A percentile compares a stretch with the other conserved stretches of the same genome.
phyloP scores from a whole-genome alignment of 371 early-diverging fungal genomes.

The Zancudomyces culisetae region DNA sequence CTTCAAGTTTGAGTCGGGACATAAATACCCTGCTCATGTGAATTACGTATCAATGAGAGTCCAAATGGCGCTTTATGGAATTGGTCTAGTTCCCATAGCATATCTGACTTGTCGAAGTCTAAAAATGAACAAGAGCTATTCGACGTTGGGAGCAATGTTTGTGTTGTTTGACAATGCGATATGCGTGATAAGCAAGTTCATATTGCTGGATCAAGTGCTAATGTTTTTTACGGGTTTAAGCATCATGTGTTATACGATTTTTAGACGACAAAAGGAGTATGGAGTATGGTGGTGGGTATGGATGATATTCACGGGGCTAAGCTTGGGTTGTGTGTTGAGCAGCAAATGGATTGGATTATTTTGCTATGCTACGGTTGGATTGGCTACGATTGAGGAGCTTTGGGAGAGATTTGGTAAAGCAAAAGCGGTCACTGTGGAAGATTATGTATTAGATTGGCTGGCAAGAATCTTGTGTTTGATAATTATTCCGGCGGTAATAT shows the following conservation, averaged over 20 bases:
- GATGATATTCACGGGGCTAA: slow-evolving; percentile 73
- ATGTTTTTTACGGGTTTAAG: slow-evolving; percentile 77
- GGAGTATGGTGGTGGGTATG: slow-evolving; percentile 72
- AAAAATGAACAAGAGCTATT: slow-evolving; percentile 34
- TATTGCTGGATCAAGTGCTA: slow-evolving; percentile 95
- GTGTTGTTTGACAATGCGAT: slow-evolving; percentile 76
- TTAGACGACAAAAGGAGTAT: slow-evolving; percentile 54
- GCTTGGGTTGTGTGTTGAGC: slow-evolving; percentile 76
- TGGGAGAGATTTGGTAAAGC: slow-evolving; percentile 83
- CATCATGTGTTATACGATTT: slow-evolving; percentile 51
- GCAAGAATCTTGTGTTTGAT: slow-evolving; percentile 68
- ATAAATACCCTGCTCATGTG: slow-evolving; percentile 59
- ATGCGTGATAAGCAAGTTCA: slow-evolving; percentile 80
- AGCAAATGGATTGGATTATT: slow-evolving; percentile 99
- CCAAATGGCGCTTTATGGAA: slow-evolving; percentile 79
- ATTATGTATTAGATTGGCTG: slow-evolving; percentile 49
- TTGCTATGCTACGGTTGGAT: slow-evolving; percentile 85
- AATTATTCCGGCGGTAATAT: slow-evolving; percentile 66
- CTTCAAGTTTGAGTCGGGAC: slow-evolving; percentile 81
- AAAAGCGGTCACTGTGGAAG: slow-evolving; percentile 37
- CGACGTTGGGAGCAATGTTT: slow-evolving; percentile 57
- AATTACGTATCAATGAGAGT: slow-evolving; percentile 87
- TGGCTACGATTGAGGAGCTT: slow-evolving; percentile 85
- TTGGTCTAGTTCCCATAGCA: slow-evolving; percentile 81
- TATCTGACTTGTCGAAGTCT: slow-evolving; percentile 77